Evolutionary conservation across 1,284 basidiomycete species (phyloP).

Genomic region (Stereum hirsutum): DNA sequence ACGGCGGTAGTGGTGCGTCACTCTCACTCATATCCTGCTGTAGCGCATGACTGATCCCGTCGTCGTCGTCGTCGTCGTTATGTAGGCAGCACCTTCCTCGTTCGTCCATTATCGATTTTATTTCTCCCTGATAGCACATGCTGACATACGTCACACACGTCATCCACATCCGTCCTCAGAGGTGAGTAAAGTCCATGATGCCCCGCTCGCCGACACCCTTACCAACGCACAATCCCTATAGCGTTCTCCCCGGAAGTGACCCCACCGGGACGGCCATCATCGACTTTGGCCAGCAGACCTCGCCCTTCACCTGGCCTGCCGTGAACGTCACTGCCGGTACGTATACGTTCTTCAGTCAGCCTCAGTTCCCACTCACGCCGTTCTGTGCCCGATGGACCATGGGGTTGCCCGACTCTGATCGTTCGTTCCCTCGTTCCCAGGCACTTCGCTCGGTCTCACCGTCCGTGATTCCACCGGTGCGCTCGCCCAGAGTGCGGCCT

Average conservation of each 20-base stretch:
- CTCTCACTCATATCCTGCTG: too few species aligned
- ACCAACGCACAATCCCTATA: too few species aligned
- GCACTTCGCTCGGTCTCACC: constrained; percentile 36
- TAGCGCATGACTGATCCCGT: too few species aligned
- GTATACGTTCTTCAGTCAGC: too few species aligned
- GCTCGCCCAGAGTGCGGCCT: constrained; percentile 34
- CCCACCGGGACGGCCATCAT: constrained; percentile 1
- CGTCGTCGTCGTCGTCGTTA: too few species aligned
- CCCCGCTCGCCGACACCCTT: background rate
- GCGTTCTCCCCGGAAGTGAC: constrained; percentile 4
- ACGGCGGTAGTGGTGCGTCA: constrained; percentile 39
- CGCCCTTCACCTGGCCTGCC: constrained; percentile 1
- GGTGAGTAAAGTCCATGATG: constrained; percentile 7
- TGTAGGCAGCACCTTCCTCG: constrained; percentile 8
- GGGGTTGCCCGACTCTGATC: background rate
- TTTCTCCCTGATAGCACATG: background rate
- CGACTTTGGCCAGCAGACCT: background rate
- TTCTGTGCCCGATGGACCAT: too few species aligned
- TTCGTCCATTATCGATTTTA: background rate
- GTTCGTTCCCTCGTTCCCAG: constrained; percentile 19
- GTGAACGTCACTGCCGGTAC: constrained; percentile 5
- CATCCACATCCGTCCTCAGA: background rate
- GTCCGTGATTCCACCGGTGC: constrained; percentile 44
- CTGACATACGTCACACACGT: background rate
- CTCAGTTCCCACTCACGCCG: too few species aligned